phyloP scores from a whole-genome alignment of 306 rosid genomes.

The Cucurbita argyrosperma region DNA sequence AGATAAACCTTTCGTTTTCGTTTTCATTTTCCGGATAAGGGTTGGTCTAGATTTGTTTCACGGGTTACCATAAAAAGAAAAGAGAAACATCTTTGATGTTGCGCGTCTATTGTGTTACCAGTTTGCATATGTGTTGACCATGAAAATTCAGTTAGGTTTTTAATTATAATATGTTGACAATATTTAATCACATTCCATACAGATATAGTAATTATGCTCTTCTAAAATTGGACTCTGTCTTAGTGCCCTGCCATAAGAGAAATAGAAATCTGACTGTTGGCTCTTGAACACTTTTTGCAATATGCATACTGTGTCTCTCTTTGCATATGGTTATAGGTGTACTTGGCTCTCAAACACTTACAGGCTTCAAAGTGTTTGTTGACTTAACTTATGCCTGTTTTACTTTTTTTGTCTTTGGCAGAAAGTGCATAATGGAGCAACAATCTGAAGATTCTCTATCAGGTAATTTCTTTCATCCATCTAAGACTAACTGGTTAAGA shows the following conservation, averaged over 20 bases:
- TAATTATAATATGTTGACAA: not conserved
- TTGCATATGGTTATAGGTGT: not conserved
- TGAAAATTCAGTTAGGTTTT: not conserved
- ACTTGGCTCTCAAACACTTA: not conserved
- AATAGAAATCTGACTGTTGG: not conserved
- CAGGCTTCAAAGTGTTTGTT: not conserved
- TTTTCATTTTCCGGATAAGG: conserved; percentile 1
- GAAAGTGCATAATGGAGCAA: conserved; percentile 47
- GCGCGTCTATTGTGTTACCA: not conserved
- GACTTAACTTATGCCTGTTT: not conserved
- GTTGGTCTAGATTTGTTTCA: conserved; percentile 1
- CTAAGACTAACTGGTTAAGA: not conserved
- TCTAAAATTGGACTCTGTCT: not conserved
- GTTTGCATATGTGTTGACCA: not conserved
- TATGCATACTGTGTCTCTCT: not conserved
- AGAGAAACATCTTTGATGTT: not conserved
- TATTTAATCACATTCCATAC: not conserved
- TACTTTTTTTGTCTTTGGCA: conserved; percentile 1
- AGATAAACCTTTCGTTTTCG: not conserved
- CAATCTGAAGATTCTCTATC: conserved; percentile 23
- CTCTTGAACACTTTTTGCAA: not conserved
- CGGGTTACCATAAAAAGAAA: not conserved
- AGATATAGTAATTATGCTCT: not conserved
- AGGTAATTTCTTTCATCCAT: conserved; percentile 16
- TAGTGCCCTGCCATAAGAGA: not conserved